These are phyloP conservation scores for Kazachstania kunashirensis DNA, from an alignment of 805 yeast genomes.

Conservation along the genomic window DNA sequence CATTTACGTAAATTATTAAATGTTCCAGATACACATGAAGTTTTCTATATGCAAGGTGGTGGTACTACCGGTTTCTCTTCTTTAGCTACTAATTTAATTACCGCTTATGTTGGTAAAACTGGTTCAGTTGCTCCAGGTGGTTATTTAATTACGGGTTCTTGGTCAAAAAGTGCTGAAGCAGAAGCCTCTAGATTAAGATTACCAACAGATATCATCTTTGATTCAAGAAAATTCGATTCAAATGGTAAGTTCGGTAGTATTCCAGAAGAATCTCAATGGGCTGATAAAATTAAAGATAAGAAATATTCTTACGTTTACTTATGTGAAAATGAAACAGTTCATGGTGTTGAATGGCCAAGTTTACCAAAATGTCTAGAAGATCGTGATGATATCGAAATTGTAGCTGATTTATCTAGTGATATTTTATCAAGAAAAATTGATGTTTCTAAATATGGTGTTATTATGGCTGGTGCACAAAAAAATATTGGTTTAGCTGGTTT, in stretches of 20 bases:
- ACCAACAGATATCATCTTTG: conserved; percentile 57
- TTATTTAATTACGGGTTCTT: conserved; percentile 82
- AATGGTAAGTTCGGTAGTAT: conserved; percentile 55
- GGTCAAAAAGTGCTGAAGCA: conserved; percentile 84
- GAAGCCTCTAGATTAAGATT: conserved; percentile 82
- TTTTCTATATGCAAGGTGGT: conserved; percentile 94
- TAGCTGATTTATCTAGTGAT: conserved; percentile 92
- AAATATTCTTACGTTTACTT: conserved; percentile 77
- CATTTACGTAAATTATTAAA: conserved; percentile 53
- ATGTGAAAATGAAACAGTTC: conserved; percentile 96
- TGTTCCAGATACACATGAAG: conserved; percentile 89
- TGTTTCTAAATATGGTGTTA: conserved; percentile 73
- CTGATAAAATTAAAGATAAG: conserved; percentile 33
- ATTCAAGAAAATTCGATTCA: conserved; percentile 43
- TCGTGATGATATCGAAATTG: conserved; percentile 61
- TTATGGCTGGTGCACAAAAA: conserved; percentile 98
- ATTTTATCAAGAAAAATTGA: conserved; percentile 75
- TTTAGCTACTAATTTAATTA: conserved; percentile 70
- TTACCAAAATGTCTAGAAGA: conserved; percentile 41
- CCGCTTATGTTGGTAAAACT: conserved; percentile 59
- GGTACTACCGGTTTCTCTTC: conserved; percentile 95
- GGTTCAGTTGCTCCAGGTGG: conserved; percentile 75
- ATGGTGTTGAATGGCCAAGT: conserved; percentile 75
- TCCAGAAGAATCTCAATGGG: conserved; percentile 60
- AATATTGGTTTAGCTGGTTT: conserved; percentile 96